Evolutionary conservation across 306 rosid species (phyloP), one percentile per base, ranked within the genome.

Genomic region (Acacia crassicarpa): DNA sequence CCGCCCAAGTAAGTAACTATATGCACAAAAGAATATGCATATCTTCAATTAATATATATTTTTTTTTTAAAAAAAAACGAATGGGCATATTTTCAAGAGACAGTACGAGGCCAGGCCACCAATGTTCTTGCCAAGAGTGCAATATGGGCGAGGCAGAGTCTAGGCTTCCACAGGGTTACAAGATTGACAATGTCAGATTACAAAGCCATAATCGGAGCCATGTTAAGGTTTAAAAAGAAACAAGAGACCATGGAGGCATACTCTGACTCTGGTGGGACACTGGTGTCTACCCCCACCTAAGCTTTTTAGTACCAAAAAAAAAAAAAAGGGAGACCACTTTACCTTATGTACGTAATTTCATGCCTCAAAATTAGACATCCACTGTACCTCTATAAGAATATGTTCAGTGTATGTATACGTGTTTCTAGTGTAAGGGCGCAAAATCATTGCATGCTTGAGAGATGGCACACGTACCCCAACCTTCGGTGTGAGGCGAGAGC

Each of bases 391-490:
- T 63, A 30, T 63, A 63, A 63, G 69, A 63, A 27, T 30, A 63
- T 63, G 69, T 16, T 63, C 41, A 12, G 41, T 15, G n/a, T 15
- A 1, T 63, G 1, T 56, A 0, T 2, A 0, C 6, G 17, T 11
- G 3, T 27, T 69, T 16, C 81, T 27, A 15, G 23, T 77, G 66
- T 9, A 70, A 41, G 72, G 79, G 78, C 78, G 72, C 51, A 79
- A 79, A 82, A 82, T 82, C 90, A 90, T 79, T 85, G 91, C 78
- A 76, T 76, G 59, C 81, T 78, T 8, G 98, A 94, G 83, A 93
- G 94, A 86, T 92, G 99, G 72, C 99, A 95, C 32, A 78, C 87
- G 81, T 92, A 95, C 91, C 97, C 85, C 88, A 95, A 76, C 90
- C 87, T 92, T 78, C 94, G 85, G 85, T 91, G 91, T 8, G 94